Percentiles rank a stretch among this genome's conserved stretches.
phyloP scores from a whole-genome alignment of 176 grass and related monocot genomes.

The Secale cereale region DNA sequence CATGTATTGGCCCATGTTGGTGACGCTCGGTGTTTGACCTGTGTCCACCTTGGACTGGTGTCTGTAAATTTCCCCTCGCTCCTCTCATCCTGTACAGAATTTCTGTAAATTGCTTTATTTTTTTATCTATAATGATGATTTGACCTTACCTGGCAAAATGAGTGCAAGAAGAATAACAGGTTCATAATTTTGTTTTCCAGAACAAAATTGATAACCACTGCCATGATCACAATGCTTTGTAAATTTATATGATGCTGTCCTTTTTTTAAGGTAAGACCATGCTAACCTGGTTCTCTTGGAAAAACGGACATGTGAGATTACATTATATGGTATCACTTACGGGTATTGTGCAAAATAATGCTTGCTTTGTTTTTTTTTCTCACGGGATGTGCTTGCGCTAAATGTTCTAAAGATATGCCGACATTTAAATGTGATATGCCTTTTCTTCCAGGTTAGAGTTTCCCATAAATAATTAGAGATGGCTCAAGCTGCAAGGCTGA shows the following conservation, averaged over 20 bases:
- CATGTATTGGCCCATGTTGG: neutral
- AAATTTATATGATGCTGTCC: neutral
- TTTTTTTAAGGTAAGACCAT: neutral
- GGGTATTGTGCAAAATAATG: neutral
- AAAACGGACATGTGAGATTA: neutral
- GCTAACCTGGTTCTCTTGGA: neutral
- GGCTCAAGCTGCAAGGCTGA: conserved; percentile 73
- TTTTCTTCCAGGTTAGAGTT: conserved; percentile 22
- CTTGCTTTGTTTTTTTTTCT: neutral
- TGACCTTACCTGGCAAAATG: neutral
- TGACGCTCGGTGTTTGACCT: neutral
- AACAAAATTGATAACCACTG: neutral
- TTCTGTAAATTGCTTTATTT: neutral
- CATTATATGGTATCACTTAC: neutral
- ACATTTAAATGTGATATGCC: neutral
- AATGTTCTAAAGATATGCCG: neutral
- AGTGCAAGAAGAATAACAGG: no score
- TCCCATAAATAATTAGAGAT: conserved; percentile 32
- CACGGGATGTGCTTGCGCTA: neutral
- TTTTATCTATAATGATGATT: neutral
- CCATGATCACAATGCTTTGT: neutral
- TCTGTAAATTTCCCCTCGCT: neutral
- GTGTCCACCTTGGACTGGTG: neutral
- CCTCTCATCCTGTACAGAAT: neutral
- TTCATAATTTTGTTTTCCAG: no score